Conservation (phyloP, 2,329 filamentous ascomycete species). For the Aspergillus persii region DNA sequence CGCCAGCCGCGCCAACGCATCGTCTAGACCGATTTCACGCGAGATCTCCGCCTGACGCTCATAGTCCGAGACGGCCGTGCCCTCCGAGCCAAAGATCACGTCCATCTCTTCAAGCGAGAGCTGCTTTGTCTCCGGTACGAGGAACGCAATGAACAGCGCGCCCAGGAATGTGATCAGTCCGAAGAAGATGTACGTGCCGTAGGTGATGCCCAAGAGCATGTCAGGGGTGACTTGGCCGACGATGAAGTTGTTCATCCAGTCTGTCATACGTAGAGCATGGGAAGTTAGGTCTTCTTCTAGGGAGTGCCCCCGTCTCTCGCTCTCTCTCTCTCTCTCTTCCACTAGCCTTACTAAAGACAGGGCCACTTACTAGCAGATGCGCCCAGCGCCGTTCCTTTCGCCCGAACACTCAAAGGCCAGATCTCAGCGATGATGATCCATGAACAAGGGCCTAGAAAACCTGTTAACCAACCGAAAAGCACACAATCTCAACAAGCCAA, state of each 20-base stretch:
- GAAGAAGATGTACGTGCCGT: slow-evolving; percentile 72
- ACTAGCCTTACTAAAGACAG: no score
- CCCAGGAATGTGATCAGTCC: slow-evolving; percentile 63
- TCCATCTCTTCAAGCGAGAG: slow-evolving; percentile 55
- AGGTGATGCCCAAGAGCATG: slow-evolving; percentile 63
- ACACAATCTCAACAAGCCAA: no score
- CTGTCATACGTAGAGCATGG: neutral
- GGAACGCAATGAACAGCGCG: slow-evolving; percentile 53
- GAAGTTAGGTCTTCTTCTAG: neutral
- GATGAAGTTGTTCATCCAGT: slow-evolving; percentile 57
- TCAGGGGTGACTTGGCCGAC: slow-evolving; percentile 69
- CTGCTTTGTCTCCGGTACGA: slow-evolving; percentile 53
- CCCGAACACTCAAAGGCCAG: slow-evolving; percentile 67
- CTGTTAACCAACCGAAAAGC: neutral
- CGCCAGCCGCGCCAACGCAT: slow-evolving; percentile 10
- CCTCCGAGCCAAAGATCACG: slow-evolving; percentile 64
- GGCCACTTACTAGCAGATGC: slow-evolving; percentile 52
- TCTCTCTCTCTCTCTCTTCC: no score
- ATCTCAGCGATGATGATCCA: slow-evolving; percentile 76
- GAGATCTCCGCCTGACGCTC: slow-evolving; percentile 71
- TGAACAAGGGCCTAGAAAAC: slow-evolving; percentile 51
- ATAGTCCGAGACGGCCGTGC: slow-evolving; percentile 64
- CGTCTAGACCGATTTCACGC: slow-evolving; percentile 61
- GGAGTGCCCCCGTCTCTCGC: no score
- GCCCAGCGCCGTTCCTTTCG: slow-evolving; percentile 69